Evolutionary conservation across 2,329 filamentous ascomycete genomes (phyloP), one percentile per base, ranked within the genome.

Genomic region (Tolypocladium ovalisporum): DNA sequence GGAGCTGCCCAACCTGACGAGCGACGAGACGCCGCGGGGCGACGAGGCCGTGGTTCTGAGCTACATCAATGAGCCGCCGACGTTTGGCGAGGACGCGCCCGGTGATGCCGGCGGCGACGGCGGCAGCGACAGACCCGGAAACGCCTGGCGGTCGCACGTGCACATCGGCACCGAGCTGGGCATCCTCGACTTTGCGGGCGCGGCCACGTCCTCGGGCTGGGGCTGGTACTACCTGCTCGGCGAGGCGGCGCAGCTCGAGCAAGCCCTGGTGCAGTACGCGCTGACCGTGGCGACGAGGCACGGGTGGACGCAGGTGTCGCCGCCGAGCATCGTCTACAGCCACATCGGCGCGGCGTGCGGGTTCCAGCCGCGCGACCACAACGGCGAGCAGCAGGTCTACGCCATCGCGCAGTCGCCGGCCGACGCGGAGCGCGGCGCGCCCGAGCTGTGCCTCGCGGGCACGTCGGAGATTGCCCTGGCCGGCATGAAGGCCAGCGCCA

Each of bases 191-290:
- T 97, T 99, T 67, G 79, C 87, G 6, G 86, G 82, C 59, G 90
- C 91, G 6, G 87, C 87, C 2, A 85, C 82, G n/a, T 86, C 90
- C 1, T 89, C 87, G 4, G 94, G 94, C 40, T 99, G 93, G 93
- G 94, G 94, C 1, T 99, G 91, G 90, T 99, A 99, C 75, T 97
- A 91, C 73, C 83, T 99, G 13, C 78, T 90, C n/a, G 90, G 93
- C 68, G 92, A 96, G 67, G 94, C 86, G 10, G 92, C 92, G 0
- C 83, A 94, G 70, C 81, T 99, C n/a, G 94, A 99, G 73, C 93
- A 97, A 69, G 94, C 94, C 0, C 81, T 99, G 3, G 76, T 97
- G 15, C 87, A 93, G 70, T 97, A 95, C 70, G 87, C 94, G 0
- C 79, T 97, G 3, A 79, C 80, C 12, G 82, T 89, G 1, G 89